phyloP scores from a whole-genome alignment of 139 green algal genomes.

The Diplosphaera chodatii region DNA sequence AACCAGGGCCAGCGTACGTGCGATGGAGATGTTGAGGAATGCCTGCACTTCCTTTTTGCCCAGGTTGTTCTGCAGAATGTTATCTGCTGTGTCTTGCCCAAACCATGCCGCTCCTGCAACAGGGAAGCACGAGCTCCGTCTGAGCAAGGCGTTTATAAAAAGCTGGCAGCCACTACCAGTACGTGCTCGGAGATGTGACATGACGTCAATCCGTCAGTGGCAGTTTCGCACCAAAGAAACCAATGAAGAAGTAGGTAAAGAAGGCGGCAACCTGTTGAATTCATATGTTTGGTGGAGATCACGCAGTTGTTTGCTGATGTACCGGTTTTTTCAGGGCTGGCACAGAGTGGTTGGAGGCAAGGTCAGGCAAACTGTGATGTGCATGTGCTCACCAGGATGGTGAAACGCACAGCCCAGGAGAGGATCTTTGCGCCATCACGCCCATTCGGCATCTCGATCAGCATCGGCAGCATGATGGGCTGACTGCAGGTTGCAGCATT shows the following conservation, averaged over 20 bases:
- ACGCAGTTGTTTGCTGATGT: no score
- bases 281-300: no score
- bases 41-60: background rate
- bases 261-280: background rate
- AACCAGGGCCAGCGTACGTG: background rate
- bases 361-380: background rate
- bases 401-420: slow-evolving; percentile 3
- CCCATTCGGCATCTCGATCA: slow-evolving; percentile 8
- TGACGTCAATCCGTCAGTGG: no score
- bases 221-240: slow-evolving; percentile 21
- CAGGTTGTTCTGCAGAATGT: slow-evolving; percentile 11
- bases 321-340: no score
- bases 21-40: slow-evolving; percentile 7
- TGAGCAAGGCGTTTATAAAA: no score
- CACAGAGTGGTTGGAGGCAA: no score
- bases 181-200: no score
- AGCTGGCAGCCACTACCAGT: no score
- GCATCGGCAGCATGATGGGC: slow-evolving; percentile 15
- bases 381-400: background rate
- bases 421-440: slow-evolving; percentile 4
- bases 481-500: background rate
- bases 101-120: slow-evolving; percentile 8
- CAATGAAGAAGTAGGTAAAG: background rate
- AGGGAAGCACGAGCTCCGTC: no score
- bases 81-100: slow-evolving; percentile 1